Evolutionary conservation across 2,329 filamentous ascomycete genomes (phyloP).

Genomic region (Blastomyces parvus): DNA sequence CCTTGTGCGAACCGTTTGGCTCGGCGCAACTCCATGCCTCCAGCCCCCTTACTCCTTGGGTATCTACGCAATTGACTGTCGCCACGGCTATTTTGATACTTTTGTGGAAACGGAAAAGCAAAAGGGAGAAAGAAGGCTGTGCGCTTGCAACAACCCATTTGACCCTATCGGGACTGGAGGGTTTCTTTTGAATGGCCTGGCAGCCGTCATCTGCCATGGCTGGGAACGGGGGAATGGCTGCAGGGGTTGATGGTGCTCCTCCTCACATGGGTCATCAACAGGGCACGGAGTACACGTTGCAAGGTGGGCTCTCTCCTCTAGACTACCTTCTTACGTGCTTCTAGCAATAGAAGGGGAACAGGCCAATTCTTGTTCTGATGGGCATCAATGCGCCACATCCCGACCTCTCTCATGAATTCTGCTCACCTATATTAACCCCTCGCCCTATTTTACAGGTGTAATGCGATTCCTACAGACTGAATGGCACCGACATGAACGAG

Average conservation of each 20-base stretch:
- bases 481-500: constrained; percentile 97
- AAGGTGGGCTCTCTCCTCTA: constrained; percentile 43
- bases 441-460: constrained; percentile 53
- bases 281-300: constrained; percentile 63
- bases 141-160: neutral
- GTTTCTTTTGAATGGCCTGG: constrained; percentile 52
- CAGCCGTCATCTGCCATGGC: constrained; percentile 57
- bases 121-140: neutral
- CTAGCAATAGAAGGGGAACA: neutral
- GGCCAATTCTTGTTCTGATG: neutral
- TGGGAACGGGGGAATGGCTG: constrained; percentile 45
- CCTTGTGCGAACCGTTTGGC: neutral
- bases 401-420: too few species aligned
- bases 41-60: neutral
- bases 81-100: neutral
- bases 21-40: neutral
- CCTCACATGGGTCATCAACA: constrained; percentile 43
- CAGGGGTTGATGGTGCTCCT: constrained; percentile 32
- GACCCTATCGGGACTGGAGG: neutral
- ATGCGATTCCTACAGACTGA: constrained; percentile 99
- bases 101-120: neutral
- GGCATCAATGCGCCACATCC: neutral
- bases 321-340: neutral
- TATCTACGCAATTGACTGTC: neutral
- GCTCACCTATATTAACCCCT: neutral